Percentiles rank a stretch among this genome's conserved stretches.
phyloP scores from a whole-genome alignment of 768 basidiomycete species.

The Suillus bovinus region DNA sequence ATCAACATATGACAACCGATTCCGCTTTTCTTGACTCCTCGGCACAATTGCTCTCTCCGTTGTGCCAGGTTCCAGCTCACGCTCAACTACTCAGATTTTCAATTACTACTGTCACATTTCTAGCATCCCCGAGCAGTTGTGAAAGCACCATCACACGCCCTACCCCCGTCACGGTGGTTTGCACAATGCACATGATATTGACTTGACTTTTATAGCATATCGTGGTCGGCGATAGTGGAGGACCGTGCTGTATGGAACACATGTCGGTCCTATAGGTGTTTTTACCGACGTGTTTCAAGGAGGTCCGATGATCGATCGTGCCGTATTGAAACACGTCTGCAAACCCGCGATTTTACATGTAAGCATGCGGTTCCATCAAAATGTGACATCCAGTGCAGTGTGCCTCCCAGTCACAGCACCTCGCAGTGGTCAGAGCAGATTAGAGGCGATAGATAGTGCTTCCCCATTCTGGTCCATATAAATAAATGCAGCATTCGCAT shows the following conservation, averaged over 20 bases:
- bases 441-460: not conserved
- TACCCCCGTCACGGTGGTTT: too few species aligned
- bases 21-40: constrained; percentile 31
- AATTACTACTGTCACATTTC: constrained; percentile 18
- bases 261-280: not conserved
- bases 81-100: too few species aligned
- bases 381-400: too few species aligned
- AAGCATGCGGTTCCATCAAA: too few species aligned
- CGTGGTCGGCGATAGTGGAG: not conserved
- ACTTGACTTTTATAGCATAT: not conserved
- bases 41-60: constrained; percentile 18
- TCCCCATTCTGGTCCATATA: constrained; percentile 15
- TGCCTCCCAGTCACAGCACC: not conserved
- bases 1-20: constrained; percentile 5
- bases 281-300: not conserved
- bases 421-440: not conserved
- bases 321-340: not conserved
- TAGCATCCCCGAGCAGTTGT: too few species aligned
- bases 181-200: too few species aligned
- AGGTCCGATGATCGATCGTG: not conserved
- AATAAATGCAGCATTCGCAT: constrained; percentile 9
- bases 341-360: too few species aligned
- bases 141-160: too few species aligned
- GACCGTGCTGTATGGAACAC: not conserved
- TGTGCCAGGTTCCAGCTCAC: too few species aligned